These are phyloP conservation scores for Fusarium equiseti DNA, from an alignment of 2,329 filamentous ascomycete genomes.

Conservation along the genomic window DNA sequence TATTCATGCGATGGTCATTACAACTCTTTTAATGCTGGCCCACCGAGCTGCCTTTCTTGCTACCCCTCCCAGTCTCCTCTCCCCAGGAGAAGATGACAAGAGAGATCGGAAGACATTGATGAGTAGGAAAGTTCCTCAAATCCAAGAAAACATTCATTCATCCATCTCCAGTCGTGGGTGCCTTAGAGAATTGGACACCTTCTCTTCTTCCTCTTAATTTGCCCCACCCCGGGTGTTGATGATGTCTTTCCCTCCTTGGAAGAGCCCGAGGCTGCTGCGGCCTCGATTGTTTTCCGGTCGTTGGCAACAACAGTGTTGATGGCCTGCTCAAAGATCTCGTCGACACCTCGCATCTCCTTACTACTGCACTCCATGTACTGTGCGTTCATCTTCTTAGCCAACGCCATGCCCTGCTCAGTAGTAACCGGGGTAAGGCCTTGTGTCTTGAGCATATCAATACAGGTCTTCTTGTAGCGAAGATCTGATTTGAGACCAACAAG, in stretches of 20 bases:
- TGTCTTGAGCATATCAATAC: conserved; percentile 98
- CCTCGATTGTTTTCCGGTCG: conserved; percentile 74
- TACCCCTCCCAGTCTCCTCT: conserved; percentile 28
- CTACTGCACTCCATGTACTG: conserved; percentile 98
- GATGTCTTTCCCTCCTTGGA: conserved; percentile 55
- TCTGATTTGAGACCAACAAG: conserved; percentile 98
- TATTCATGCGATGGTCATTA: conserved; percentile 58
- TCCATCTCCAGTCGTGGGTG: conserved; percentile 24
- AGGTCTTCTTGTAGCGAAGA: conserved; percentile 92
- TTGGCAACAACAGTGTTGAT: conserved; percentile 91
- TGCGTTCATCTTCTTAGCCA: conserved; percentile 94
- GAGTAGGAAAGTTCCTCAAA: conserved; percentile 32
- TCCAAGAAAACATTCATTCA: conserved; percentile 36
- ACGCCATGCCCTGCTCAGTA: conserved; percentile 85
- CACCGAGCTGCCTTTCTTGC: conserved; percentile 33
- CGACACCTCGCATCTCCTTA: conserved; percentile 95
- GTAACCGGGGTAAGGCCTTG: conserved; percentile 97
- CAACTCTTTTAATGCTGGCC: conserved; percentile 53
- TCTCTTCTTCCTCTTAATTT: conserved; percentile 83
- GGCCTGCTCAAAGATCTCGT: conserved; percentile 94
- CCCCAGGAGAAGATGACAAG: conserved; percentile 32
- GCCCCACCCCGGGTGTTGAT: conserved; percentile 58
- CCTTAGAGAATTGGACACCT: conserved; percentile 82
- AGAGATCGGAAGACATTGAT: conserved; percentile 28
- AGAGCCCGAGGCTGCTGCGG: conserved; percentile 55